Conservation (phyloP, 2,329 filamentous ascomycete genomes). For the Aspergillus sp. region DNA sequence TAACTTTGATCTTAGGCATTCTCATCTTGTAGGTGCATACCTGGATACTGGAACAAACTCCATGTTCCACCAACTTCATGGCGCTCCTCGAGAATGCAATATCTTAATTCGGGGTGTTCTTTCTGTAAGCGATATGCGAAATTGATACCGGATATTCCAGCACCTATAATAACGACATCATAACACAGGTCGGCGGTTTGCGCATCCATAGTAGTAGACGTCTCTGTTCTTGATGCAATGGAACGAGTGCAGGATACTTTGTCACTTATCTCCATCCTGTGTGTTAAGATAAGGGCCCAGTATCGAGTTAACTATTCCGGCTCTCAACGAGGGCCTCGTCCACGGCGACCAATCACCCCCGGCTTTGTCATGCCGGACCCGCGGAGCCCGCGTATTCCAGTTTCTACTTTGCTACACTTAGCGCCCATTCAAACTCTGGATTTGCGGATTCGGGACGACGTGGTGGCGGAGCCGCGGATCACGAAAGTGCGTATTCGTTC, state of each 20-base stretch:
- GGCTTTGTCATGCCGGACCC: neutral
- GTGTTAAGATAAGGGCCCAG: neutral
- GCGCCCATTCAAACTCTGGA: neutral
- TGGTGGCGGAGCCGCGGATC: no score
- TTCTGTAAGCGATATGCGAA: slow-evolving; percentile 64
- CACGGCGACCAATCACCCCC: neutral
- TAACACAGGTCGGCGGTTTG: neutral
- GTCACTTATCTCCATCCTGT: neutral
- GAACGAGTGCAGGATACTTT: neutral
- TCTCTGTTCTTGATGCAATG: neutral
- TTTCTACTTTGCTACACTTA: neutral
- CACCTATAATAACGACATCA: slow-evolving; percentile 63
- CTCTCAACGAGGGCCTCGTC: neutral
- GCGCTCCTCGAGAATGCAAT: slow-evolving; percentile 64
- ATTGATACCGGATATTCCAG: slow-evolving; percentile 70
- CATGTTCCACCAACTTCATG: slow-evolving; percentile 67
- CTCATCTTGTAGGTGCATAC: slow-evolving; percentile 40
- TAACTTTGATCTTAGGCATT: neutral
- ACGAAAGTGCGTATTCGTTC: no score
- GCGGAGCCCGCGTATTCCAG: neutral
- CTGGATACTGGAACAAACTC: slow-evolving; percentile 61
- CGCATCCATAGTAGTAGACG: neutral
- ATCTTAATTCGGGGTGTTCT: slow-evolving; percentile 51
- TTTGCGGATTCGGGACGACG: no score
- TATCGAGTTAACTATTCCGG: neutral